Base-by-base conservation (phyloP, 768 basidiomycete genomes). In the Panaeolus papilionaceus region DNA sequence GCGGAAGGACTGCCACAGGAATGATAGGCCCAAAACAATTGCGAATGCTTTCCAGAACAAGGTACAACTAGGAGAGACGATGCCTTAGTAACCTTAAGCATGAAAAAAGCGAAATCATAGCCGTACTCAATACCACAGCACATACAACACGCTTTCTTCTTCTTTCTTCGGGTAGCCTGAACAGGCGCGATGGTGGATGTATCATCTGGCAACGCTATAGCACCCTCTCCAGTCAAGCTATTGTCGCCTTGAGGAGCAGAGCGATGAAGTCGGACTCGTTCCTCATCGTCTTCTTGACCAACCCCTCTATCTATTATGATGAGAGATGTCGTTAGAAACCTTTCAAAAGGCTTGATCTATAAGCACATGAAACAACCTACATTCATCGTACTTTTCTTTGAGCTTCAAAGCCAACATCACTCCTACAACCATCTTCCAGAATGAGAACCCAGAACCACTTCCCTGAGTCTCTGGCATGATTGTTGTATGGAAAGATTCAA, bases 1-100 rank as follows among this genome's bases (percentile, higher is more conserved):
- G 68, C 80, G 84, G 71, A 84, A 76, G 1, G 77, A 77, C 67
- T 81, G 79, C 78, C 82, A 86, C 4, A 82, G 66, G 3, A 80
- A 65, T 54, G 83, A 79, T 16, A 84, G 69, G 20, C 76, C 74
- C 3, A 80, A 66, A n/a, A 87, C 84, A 58, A 88, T 82, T 23
- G 81, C 86, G 63, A 87, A 77, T 1, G 84, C 84, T 71, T 86
- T 89, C 81, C 83, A 88, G 73, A 88, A 83, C 12, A 87, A 75
- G 38, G 77, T 77, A 69, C 85, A 87, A 68, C 87, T 88, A 64
- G n/a, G 54, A 64, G 10, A 0, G 45, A 4, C 26, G 23, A 11
- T 10, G 3, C 7, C 6, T 10, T 51, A 28, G 20, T 51, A 20
- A 51, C 9, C 8, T 23, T 26, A 4, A 9, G 33, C 11, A 23